These are phyloP conservation scores for Chytriomyces sp. DNA, from an alignment of 192 early-diverging fungal genomes.

Conservation along the genomic window DNA sequence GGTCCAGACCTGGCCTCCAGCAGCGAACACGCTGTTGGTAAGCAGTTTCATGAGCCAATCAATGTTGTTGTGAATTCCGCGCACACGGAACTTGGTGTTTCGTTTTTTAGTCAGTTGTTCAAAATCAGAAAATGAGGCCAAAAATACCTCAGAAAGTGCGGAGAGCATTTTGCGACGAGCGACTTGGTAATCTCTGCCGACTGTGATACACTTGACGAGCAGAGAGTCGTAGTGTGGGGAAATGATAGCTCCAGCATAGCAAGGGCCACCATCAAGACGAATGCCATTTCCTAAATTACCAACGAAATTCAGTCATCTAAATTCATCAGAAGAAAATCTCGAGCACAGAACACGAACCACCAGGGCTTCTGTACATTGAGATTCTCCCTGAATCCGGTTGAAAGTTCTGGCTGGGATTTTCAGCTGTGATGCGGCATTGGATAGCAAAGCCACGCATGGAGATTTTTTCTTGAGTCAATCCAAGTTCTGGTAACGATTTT, in stretches of 20 bases:
- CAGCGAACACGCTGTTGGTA: conserved; percentile 78
- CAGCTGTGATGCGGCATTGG: conserved; percentile 96
- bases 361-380: conserved; percentile 90
- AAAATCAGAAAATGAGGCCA: not conserved
- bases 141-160: conserved; percentile 74
- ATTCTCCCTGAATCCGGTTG: conserved; percentile 96
- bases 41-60: conserved; percentile 89
- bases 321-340: not conserved
- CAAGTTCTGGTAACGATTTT: conserved; percentile 74
- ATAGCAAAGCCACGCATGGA: conserved; percentile 79
- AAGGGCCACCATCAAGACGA: conserved; percentile 69
- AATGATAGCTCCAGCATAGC: conserved; percentile 89
- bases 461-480: conserved; percentile 83
- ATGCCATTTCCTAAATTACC: conserved; percentile 40
- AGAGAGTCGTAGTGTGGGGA: conserved; percentile 96
- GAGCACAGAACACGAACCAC: conserved; percentile 77
- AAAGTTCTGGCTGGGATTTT: conserved; percentile 91
- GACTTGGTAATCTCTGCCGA: conserved; percentile 85
- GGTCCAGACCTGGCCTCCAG: conserved; percentile 82
- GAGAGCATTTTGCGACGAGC: conserved; percentile 90
- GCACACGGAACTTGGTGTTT: conserved; percentile 78
- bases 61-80: conserved; percentile 97
- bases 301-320: not conserved
- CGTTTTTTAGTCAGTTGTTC: not conserved
- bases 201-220: conserved; percentile 79